phyloP scores from a whole-genome alignment of 2,329 filamentous ascomycete species.

The Truncatella angustata region DNA sequence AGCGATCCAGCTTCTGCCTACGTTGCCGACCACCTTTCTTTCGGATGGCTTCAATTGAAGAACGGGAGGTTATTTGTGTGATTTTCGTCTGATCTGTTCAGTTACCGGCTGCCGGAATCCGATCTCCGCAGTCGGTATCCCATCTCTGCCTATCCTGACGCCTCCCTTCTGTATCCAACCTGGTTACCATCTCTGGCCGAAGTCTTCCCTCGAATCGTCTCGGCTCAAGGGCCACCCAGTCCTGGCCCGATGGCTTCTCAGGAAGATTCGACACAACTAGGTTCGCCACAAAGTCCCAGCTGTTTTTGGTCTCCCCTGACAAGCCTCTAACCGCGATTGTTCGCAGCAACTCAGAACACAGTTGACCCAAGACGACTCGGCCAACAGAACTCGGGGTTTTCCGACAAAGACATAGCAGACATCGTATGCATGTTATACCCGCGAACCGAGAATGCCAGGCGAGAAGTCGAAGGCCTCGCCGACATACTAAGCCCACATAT shows the following conservation, averaged over 20 bases:
- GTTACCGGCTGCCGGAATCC: constrained; percentile 4
- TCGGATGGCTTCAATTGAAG: background rate
- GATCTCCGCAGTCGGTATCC: constrained; percentile 4
- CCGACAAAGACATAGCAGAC: constrained; percentile 79
- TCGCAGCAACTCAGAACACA: constrained; percentile 70
- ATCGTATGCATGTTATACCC: constrained; percentile 88
- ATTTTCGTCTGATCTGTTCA: background rate
- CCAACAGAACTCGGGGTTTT: constrained; percentile 78
- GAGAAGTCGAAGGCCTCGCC: constrained; percentile 60
- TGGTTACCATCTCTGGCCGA: background rate
- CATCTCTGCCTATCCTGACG: background rate
- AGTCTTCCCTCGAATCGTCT: constrained; percentile 9
- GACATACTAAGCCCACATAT: constrained; percentile 46
- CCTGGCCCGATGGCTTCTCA: constrained; percentile 23
- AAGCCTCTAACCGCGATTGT: constrained; percentile 11
- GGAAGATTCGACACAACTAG: constrained; percentile 31
- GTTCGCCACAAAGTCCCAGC: constrained; percentile 16
- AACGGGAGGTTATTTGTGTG: background rate
- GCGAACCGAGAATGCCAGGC: constrained; percentile 67
- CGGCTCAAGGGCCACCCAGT: background rate
- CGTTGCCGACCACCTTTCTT: too few relatives aligned
- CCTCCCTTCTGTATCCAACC: background rate
- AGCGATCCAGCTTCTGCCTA: constrained; percentile 2
- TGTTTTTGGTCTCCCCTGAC: background rate
- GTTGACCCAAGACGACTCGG: constrained; percentile 79